These are phyloP conservation scores for Sclerotiophoma versabilis DNA, from an alignment of 2,329 filamentous ascomycete genomes.

Conservation along the genomic window DNA sequence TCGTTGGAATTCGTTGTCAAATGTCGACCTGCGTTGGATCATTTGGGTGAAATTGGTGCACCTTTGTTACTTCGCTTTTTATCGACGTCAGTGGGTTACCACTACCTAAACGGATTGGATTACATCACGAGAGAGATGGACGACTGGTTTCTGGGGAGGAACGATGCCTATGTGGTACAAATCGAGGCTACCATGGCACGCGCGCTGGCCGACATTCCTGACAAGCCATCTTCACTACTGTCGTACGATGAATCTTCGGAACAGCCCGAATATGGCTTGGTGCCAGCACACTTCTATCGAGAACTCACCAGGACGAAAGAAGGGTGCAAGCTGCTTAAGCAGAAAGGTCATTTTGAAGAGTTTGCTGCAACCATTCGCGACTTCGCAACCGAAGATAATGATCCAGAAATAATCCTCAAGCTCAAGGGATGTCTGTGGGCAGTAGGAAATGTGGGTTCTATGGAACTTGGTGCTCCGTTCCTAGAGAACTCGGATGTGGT, in stretches of 20 bases:
- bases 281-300: conserved; percentile 97
- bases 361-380: conserved; percentile 90
- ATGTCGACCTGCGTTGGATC: conserved; percentile 91
- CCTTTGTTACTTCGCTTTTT: conserved; percentile 90
- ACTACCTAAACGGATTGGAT: conserved; percentile 94
- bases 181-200: conserved; percentile 95
- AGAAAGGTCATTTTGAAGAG: conserved; percentile 96
- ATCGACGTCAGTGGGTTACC: conserved; percentile 95
- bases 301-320: conserved; percentile 92
- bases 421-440: conserved; percentile 98
- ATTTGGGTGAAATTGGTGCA: conserved; percentile 94
- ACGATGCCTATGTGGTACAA: conserved; percentile 92
- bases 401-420: conserved; percentile 84
- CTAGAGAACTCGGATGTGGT: conserved; percentile 90
- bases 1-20: conserved; percentile 96
- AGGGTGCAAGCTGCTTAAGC: conserved; percentile 85
- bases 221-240: conserved; percentile 60
- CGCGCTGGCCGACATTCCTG: conserved; percentile 71
- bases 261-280: conserved; percentile 61
- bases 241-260: conserved; percentile 56
- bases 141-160: conserved; percentile 97
- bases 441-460: conserved; percentile 95
- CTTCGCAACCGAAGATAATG: conserved; percentile 82
- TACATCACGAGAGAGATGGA: conserved; percentile 99
- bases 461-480: conserved; percentile 96